phyloP scores from a whole-genome alignment of 495 filamentous ascomycete genomes.

The Neurospora sp. region DNA sequence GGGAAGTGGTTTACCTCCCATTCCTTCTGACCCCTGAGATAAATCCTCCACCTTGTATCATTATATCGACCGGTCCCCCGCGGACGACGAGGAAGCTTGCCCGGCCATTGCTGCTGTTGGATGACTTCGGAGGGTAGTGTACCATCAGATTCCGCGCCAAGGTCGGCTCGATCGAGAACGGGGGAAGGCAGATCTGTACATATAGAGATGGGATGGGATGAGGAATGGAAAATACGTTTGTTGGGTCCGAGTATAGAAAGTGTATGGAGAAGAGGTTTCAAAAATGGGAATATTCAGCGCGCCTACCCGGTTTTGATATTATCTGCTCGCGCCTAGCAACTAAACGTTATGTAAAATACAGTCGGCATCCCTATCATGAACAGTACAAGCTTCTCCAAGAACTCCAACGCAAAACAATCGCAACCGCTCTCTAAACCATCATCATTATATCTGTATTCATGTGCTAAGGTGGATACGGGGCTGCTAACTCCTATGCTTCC shows the following conservation, averaged over 20 bases:
- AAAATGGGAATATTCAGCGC: background rate
- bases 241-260: background rate
- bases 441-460: background rate
- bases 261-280: background rate
- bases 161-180: background rate
- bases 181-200: background rate
- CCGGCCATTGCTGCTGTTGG: background rate
- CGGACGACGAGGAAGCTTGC: background rate
- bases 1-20: background rate
- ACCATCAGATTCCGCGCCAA: background rate
- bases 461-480: background rate
- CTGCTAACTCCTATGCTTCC: background rate
- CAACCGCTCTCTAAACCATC: background rate
- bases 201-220: background rate
- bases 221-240: background rate
- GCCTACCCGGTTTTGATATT: background rate
- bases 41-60: background rate
- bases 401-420: background rate
- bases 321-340: background rate
- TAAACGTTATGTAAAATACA: background rate
- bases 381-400: background rate
- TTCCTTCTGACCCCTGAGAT: background rate
- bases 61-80: background rate
- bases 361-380: background rate
- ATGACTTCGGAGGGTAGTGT: background rate